Conservation (phyloP, 257 asterid genomes). For the Henckelia pumila region DNA sequence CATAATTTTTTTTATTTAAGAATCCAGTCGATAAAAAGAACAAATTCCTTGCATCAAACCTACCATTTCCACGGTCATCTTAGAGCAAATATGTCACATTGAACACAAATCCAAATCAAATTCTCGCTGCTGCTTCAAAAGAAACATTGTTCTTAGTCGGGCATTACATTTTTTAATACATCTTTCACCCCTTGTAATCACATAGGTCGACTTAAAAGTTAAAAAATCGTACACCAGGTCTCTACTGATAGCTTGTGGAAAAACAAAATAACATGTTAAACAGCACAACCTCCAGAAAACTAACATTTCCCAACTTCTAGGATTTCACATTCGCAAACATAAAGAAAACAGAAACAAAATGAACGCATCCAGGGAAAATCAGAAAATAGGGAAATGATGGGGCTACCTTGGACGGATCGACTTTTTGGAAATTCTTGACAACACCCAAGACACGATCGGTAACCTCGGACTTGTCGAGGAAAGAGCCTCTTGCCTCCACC, state of each 20-base stretch:
- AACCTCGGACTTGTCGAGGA: slow-evolving; percentile 86
- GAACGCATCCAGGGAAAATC: not conserved
- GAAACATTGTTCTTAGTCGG: too few relatives aligned
- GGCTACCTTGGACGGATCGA: slow-evolving; percentile 75
- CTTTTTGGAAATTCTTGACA: slow-evolving; percentile 74
- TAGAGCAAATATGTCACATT: too few relatives aligned
- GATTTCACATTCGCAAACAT: not conserved
- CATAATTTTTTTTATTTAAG: too few relatives aligned
- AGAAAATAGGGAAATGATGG: not conserved
- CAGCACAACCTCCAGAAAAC: slow-evolving; percentile 5
- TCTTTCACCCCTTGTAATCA: not conserved
- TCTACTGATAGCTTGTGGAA: not conserved
- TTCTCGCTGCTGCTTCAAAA: too few relatives aligned
- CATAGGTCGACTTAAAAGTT: not conserved
- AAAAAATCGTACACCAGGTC: not conserved
- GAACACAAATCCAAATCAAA: too few relatives aligned
- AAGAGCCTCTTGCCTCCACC: slow-evolving; percentile 63
- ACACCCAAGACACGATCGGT: slow-evolving; percentile 68
- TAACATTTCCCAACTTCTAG: not conserved
- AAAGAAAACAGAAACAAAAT: too few relatives aligned
- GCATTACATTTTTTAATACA: not conserved
- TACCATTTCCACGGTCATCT: too few relatives aligned
- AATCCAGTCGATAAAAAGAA: too few relatives aligned
- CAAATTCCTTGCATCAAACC: too few relatives aligned
- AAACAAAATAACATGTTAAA: slow-evolving; percentile 9